A percentile compares a stretch with the other conserved stretches of the same genome.
phyloP scores from a whole-genome alignment of 2,329 filamentous ascomycete species.

The Ophiostoma ulmi region DNA sequence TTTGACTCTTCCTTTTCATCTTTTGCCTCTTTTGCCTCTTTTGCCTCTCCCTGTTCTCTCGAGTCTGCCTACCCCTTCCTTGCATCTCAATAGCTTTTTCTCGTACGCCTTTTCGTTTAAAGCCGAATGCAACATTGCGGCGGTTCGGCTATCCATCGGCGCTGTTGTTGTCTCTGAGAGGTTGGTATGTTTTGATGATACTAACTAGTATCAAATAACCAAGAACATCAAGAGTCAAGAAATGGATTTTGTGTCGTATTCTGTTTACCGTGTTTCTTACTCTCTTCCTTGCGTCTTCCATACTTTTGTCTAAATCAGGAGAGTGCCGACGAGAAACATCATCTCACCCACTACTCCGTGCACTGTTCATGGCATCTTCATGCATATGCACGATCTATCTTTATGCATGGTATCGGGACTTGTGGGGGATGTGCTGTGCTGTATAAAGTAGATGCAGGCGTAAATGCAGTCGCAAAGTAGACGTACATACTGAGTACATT shows the following conservation, averaged over 20 bases:
- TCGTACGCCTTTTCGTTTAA: not conserved
- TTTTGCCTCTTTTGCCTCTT: not conserved
- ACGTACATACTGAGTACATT: not conserved
- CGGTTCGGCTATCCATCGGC: not conserved
- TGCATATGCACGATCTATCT: constrained; percentile 12
- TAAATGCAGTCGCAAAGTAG: not conserved
- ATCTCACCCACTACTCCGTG: not conserved
- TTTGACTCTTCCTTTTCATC: not conserved
- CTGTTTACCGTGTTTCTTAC: not conserved
- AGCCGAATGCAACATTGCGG: constrained; percentile 1
- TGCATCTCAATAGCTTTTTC: not conserved
- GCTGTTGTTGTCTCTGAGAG: constrained; percentile 1
- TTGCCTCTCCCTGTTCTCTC: not conserved
- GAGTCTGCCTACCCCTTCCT: not conserved
- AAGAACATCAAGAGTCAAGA: not conserved
- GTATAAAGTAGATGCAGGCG: not conserved
- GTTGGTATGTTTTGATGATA: not conserved
- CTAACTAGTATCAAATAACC: not conserved
- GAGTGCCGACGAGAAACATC: not conserved
- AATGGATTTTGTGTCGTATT: not conserved
- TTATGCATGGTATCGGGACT: constrained; percentile 1
- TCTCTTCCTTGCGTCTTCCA: not conserved
- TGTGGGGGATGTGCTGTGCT: not conserved
- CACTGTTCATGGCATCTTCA: constrained; percentile 2
- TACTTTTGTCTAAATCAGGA: not conserved